These are phyloP conservation scores for Lunularia cruciata DNA, from an alignment of 225 moss, liverwort and hornwort genomes.

Conservation along the genomic window DNA sequence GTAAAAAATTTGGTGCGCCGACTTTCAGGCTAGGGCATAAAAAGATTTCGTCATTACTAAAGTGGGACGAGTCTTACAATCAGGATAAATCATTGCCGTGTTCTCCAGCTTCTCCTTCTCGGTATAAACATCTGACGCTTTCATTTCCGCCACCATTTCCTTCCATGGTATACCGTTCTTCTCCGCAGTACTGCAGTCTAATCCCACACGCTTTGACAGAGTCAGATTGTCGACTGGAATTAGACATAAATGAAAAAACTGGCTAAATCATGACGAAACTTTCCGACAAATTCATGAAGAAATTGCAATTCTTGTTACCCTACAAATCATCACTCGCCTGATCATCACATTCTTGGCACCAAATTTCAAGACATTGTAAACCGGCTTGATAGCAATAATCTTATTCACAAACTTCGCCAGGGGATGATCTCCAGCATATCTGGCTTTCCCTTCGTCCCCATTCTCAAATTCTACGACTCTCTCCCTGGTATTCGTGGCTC, in stretches of 20 bases:
- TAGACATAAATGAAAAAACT: background rate
- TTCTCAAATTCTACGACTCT: constrained; percentile 29
- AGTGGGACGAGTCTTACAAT: constrained; percentile 83
- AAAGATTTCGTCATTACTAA: no score
- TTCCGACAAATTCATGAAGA: no score
- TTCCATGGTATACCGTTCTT: constrained; percentile 78
- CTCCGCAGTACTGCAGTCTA: constrained; percentile 71
- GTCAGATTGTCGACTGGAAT: background rate
- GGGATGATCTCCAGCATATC: constrained; percentile 61
- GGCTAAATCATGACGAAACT: no score
- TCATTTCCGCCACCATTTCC: constrained; percentile 61
- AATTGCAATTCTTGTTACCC: no score
- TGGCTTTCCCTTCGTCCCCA: constrained; percentile 53
- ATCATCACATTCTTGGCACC: constrained; percentile 67
- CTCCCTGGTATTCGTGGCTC: background rate
- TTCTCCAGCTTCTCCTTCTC: constrained; percentile 80
- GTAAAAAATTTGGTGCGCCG: no score
- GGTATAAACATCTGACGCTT: constrained; percentile 64
- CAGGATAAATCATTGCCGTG: constrained; percentile 67
- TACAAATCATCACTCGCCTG: constrained; percentile 29
- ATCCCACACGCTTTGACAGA: background rate
- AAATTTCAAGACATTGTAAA: constrained; percentile 50
- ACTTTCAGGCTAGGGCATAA: no score
- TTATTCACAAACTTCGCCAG: constrained; percentile 63
- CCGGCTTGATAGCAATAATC: constrained; percentile 70